Conservation (phyloP, 2,329 filamentous ascomycete genomes). For the Pseudogymnoascus destructans region DNA sequence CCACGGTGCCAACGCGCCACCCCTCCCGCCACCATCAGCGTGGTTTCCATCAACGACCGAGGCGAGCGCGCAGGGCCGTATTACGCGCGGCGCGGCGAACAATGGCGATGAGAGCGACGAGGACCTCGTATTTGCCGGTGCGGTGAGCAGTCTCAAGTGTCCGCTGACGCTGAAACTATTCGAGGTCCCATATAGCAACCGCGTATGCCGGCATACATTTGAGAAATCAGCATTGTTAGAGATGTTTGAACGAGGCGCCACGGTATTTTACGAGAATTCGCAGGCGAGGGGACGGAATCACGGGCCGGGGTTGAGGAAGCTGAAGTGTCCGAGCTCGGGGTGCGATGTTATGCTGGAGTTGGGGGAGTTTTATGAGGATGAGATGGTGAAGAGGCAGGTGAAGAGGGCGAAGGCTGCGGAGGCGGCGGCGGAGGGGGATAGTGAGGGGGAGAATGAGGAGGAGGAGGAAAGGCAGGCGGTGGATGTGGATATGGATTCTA, state of each 20-base stretch:
- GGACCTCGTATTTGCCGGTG: conserved; percentile 53
- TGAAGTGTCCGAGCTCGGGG: conserved; percentile 51
- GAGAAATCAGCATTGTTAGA: conserved; percentile 51
- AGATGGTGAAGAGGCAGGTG: conserved; percentile 43
- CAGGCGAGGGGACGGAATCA: conserved; percentile 7
- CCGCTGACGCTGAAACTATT: conserved; percentile 54
- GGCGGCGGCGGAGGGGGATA: conserved; percentile 32
- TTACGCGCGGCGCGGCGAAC: conserved; percentile 15
- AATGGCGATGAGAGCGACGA: conserved; percentile 45
- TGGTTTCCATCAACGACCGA: conserved; percentile 39
- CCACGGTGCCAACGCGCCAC: conserved; percentile 37
- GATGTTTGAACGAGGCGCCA: conserved; percentile 23
- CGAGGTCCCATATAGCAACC: conserved; percentile 52
- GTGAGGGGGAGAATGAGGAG: conserved; percentile 31
- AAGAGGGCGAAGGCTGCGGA: conserved; percentile 37
- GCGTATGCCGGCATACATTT: conserved; percentile 58
- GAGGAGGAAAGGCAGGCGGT: conserved; percentile 21
- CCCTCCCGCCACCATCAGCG: conserved; percentile 40
- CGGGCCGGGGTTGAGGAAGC: conserved; percentile 19
- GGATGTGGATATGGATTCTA: background rate
- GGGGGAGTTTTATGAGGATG: conserved; percentile 43
- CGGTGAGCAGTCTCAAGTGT: conserved; percentile 53
- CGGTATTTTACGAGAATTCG: conserved; percentile 5
- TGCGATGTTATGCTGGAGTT: conserved; percentile 43
- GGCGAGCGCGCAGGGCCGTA: background rate